These are phyloP conservation scores for Globisporangium ultimum DNA, from an alignment of 352 stramenopile species.

Conservation along the genomic window DNA sequence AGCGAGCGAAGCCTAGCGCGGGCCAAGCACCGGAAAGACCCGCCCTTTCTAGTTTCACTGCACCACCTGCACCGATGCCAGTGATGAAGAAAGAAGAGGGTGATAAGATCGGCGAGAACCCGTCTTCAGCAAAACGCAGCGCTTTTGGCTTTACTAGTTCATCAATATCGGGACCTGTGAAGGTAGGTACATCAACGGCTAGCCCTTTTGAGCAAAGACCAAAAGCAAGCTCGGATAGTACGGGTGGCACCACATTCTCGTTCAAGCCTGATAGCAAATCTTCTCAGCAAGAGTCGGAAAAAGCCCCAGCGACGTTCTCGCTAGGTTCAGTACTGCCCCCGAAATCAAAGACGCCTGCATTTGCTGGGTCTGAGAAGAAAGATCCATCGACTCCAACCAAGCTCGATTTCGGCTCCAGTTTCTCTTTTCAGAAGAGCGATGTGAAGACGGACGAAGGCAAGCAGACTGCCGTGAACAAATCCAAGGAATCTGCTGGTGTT, in stretches of 20 bases:
- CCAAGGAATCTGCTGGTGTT: not conserved
- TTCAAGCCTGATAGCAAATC: constrained; percentile 6
- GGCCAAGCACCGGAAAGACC: constrained; percentile 39
- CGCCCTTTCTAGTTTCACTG: constrained; percentile 23
- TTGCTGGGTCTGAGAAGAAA: constrained; percentile 3
- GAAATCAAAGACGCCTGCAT: constrained; percentile 12
- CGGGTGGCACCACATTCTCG: constrained; percentile 9
- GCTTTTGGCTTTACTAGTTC: constrained; percentile 6
- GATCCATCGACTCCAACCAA: constrained; percentile 9
- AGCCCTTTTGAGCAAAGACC: too few species aligned
- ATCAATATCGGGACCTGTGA: not conserved
- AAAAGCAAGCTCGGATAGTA: constrained; percentile 3
- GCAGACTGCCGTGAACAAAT: constrained; percentile 10
- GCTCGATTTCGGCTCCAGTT: constrained; percentile 26
- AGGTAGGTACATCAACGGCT: not conserved
- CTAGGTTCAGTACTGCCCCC: not conserved
- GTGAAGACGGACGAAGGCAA: constrained; percentile 2
- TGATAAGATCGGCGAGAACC: not conserved
- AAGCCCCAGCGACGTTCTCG: not conserved
- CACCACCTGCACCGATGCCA: constrained; percentile 3
- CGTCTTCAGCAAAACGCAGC: constrained; percentile 2
- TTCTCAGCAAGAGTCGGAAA: constrained; percentile 8
- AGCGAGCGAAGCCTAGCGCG: constrained; percentile 32
- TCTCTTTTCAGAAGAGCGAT: constrained; percentile 6
- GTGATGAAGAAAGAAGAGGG: constrained; percentile 3